These are phyloP conservation scores for Xylaria sp. DNA, from an alignment of 2,329 filamentous ascomycete species.

Conservation along the genomic window DNA sequence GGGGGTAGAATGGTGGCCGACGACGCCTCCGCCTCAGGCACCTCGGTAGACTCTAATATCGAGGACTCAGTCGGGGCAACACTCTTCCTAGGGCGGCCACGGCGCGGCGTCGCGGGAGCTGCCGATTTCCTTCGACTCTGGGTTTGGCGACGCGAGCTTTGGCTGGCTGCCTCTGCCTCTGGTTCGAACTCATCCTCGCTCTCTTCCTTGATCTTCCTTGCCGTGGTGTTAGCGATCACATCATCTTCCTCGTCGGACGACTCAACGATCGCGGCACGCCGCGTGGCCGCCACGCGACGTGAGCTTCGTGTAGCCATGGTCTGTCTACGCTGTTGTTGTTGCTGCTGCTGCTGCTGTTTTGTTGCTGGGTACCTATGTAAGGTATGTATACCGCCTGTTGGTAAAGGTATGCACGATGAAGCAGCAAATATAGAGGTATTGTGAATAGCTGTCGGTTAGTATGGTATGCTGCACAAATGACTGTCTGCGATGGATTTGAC, in stretches of 20 bases:
- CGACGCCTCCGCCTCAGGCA: constrained; percentile 65
- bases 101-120: constrained; percentile 51
- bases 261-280: constrained; percentile 80
- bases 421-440: not conserved
- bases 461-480: constrained; percentile 4
- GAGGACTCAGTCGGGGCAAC: constrained; percentile 49
- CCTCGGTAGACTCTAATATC: constrained; percentile 69
- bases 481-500: constrained; percentile 9
- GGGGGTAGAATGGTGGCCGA: constrained; percentile 48
- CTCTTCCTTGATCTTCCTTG: constrained; percentile 64
- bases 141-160: constrained; percentile 64
- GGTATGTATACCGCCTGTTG: not conserved
- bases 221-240: constrained; percentile 63
- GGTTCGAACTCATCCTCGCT: constrained; percentile 84
- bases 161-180: constrained; percentile 69
- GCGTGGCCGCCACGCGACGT: constrained; percentile 62
- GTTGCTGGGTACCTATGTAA: not conserved
- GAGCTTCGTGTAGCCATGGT: constrained; percentile 52
- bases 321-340: constrained; percentile 1
- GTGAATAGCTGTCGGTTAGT: constrained; percentile 12
- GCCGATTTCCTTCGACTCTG: constrained; percentile 51
- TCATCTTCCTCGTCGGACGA: constrained; percentile 83
- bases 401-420: not conserved
- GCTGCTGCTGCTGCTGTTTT: not conserved
- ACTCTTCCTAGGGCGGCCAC: constrained; percentile 56